Conservation (phyloP, 108 stramenopile species). For the Cylindrotheca closterium region DNA sequence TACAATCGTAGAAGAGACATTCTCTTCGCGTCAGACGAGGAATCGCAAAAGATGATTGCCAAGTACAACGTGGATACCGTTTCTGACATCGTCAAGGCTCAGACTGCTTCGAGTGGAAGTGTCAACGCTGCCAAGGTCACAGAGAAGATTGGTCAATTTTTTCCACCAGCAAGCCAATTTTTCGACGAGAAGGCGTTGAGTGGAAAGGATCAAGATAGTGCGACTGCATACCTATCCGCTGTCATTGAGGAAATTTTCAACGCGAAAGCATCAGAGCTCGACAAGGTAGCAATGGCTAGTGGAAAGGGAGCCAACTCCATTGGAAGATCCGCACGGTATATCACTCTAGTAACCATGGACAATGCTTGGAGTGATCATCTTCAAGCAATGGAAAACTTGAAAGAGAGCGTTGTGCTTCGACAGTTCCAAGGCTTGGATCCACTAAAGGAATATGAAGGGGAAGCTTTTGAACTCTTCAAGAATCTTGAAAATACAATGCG, state of each 20-base stretch:
- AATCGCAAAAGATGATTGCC: conserved; percentile 54
- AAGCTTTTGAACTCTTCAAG: conserved; percentile 73
- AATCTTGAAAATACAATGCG: conserved; percentile 82
- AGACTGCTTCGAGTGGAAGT: conserved; percentile 51
- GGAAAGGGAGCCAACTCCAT: conserved; percentile 62
- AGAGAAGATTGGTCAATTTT: conserved; percentile 81
- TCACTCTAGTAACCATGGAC: conserved; percentile 86
- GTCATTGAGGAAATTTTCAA: conserved; percentile 77
- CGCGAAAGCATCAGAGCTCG: conserved; percentile 53
- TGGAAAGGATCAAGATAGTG: conserved; percentile 52
- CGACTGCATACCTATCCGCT: conserved; percentile 45
- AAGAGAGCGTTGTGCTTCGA: conserved; percentile 79
- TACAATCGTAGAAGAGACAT: conserved; percentile 65
- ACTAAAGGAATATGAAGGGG: conserved; percentile 72
- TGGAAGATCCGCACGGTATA: conserved; percentile 84
- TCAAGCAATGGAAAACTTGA: conserved; percentile 82
- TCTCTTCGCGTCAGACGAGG: conserved; percentile 57
- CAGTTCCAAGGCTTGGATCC: conserved; percentile 77
- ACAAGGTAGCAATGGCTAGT: conserved; percentile 54
- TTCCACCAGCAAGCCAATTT: conserved; percentile 61
- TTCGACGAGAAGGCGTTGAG: conserved; percentile 42
- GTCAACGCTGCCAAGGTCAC: conserved; percentile 73
- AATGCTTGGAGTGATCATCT: conserved; percentile 91
- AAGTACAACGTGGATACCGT: conserved; percentile 70
- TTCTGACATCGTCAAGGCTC: conserved; percentile 75